Evolutionary conservation across 805 yeast species (phyloP).

Genomic region (Saccharomyces jurei): DNA sequence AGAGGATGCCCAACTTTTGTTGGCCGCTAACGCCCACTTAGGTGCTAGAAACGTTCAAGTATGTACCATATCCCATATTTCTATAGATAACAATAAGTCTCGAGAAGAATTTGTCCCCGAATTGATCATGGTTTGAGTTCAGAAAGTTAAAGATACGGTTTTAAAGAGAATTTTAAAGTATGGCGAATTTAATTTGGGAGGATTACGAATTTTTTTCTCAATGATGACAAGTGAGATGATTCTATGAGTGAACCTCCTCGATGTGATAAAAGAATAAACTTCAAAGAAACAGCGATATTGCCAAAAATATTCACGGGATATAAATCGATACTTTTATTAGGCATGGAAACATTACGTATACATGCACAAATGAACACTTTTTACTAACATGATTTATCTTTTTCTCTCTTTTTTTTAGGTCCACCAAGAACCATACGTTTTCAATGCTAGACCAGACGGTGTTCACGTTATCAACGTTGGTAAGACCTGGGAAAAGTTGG

Average conservation of each 20-base stretch:
- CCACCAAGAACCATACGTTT: conserved; percentile 89
- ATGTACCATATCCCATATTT: conserved; percentile 34
- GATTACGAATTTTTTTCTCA: neutral
- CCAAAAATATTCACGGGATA: neutral
- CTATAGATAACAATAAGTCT: neutral
- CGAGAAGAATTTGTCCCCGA: neutral
- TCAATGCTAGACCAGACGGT: conserved; percentile 97
- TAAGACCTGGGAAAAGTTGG: conserved; percentile 99
- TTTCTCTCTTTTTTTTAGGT: conserved; percentile 39
- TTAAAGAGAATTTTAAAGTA: neutral
- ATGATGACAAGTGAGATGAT: neutral
- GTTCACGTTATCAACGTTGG: conserved; percentile 91
- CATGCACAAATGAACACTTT: neutral
- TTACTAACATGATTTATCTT: conserved; percentile 2
- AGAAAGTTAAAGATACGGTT: neutral
- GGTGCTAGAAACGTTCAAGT: conserved; percentile 98
- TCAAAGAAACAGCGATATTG: neutral
- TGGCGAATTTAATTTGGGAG: neutral
- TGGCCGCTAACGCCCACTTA: conserved; percentile 97
- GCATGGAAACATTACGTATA: too few species aligned
- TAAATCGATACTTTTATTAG: neutral
- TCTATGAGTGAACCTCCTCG: neutral
- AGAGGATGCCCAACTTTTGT: conserved; percentile 91
- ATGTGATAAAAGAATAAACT: neutral
- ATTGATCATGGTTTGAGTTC: neutral